phyloP scores from a whole-genome alignment of 176 grass and related monocot genomes.

The Carex littledalei region DNA sequence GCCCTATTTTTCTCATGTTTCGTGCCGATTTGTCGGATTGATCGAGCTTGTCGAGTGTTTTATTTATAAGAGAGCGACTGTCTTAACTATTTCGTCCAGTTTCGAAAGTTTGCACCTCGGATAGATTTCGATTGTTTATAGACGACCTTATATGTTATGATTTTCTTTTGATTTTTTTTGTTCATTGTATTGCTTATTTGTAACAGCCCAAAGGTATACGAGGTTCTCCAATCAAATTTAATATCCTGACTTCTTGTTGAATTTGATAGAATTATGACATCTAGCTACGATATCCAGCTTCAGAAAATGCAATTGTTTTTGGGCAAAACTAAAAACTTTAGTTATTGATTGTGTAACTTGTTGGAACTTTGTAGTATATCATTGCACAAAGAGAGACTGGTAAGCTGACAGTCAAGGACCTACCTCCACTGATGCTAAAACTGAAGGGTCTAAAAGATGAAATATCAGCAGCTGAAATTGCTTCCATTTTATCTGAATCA shows the following conservation, averaged over 20 bases:
- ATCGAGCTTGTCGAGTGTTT: neutral
- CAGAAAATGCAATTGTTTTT: neutral
- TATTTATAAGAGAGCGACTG: neutral
- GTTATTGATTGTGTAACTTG: neutral
- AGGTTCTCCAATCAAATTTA: neutral
- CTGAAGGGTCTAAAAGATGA: slow-evolving; percentile 72
- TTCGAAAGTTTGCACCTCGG: neutral
- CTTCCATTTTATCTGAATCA: slow-evolving; percentile 47
- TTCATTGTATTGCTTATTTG: neutral
- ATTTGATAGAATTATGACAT: neutral
- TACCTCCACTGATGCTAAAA: slow-evolving; percentile 74
- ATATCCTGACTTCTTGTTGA: neutral
- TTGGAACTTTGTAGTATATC: slow-evolving; percentile 47
- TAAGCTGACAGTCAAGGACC: slow-evolving; percentile 67
- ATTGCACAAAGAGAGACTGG: slow-evolving; percentile 54
- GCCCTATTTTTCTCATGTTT: slow-evolving; percentile 17
- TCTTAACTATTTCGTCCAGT: neutral
- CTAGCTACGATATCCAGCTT: neutral
- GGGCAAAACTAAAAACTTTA: neutral
- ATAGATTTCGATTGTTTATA: neutral
- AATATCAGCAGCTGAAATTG: slow-evolving; percentile 58
- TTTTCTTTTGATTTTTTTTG: neutral
- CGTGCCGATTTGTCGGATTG: neutral
- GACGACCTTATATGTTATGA: neutral
- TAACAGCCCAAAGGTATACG: neutral